Evolutionary conservation across 306 rosid genomes (phyloP), one percentile per base, ranked within the genome.

Genomic region (Prosopis cineraria): DNA sequence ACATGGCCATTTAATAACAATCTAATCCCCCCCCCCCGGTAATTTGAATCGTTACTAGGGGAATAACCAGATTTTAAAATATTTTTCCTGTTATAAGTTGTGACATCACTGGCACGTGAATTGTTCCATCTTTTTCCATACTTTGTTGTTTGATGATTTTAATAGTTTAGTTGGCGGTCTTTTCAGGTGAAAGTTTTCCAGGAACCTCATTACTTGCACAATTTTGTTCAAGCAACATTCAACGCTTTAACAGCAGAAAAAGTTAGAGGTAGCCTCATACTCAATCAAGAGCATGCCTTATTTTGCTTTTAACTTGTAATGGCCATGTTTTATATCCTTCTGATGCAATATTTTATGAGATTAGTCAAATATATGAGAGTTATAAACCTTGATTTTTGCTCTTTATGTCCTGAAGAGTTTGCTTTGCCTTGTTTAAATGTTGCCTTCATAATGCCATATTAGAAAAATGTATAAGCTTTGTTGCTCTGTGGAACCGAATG

Each of bases 141-240:
- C 11, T 30, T 62, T 22, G 6, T 7, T 75, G 14, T 33, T 64
- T 65, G 72, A 13, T 34, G 40, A 40, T 13, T 68, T 45, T 82
- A 50, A 79, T 68, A 13, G 53, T 52, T 74, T 73, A 59, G 58
- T 87, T 77, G 47, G 2, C 50, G 58, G 83, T 70, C 74, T 73
- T 82, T 83, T 85, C 96, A 96, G 99, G 99, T 93, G 81, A 96
- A 90, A 83, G 96, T 96, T 17, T 96, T 96, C 84, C 80, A 82
- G 68, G 96, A 96, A 76, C 96, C 96, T 67, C 79, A 91, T 83
- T 96, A 96, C 88, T 81, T 91, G 78, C 87, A 96, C 52, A 96
- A 96, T 84, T 96, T 96, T 78, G 98, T 96, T 85, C 99, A 96
- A 82, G 48, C 99, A 73, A 68, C 99, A 31, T 93, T 93, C 87